Evolutionary conservation across 495 filamentous ascomycete genomes (phyloP).

Genomic region (Lentithecium fluviatile): DNA sequence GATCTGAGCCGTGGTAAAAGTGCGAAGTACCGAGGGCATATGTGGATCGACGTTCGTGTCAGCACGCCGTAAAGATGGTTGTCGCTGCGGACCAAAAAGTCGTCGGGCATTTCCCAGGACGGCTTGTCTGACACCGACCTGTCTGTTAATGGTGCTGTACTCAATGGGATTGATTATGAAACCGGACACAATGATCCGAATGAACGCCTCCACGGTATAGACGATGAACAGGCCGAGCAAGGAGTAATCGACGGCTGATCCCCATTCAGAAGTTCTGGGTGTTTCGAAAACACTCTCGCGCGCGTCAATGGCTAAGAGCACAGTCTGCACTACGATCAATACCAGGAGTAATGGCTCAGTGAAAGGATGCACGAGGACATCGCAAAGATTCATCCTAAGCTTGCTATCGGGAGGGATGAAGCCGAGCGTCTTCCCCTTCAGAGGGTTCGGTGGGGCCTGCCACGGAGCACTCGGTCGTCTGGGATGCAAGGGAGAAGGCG

Average conservation of each 20-base stretch:
- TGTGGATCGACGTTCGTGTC: conserved; percentile 40
- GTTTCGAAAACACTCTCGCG: conserved; percentile 63
- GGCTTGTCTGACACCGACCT: conserved; percentile 68
- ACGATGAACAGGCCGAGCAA: conserved; percentile 82
- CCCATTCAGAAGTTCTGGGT: conserved; percentile 59
- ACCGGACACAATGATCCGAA: conserved; percentile 86
- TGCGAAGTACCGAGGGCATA: conserved; percentile 73
- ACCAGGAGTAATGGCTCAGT: conserved; percentile 85
- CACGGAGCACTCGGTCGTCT: conserved; percentile 29
- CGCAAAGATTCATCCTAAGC: conserved; percentile 72
- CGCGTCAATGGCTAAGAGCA: conserved; percentile 81
- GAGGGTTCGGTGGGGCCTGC: conserved; percentile 67
- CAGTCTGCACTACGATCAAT: conserved; percentile 82
- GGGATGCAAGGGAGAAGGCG: conserved; percentile 22
- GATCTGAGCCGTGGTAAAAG: conserved; percentile 75
- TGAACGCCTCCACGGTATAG: conserved; percentile 82
- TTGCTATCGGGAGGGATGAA: conserved; percentile 76
- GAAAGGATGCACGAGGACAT: conserved; percentile 79
- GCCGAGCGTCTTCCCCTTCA: conserved; percentile 82
- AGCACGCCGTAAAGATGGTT: conserved; percentile 58
- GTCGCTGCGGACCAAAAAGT: conserved; percentile 75
- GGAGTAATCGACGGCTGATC: conserved; percentile 71
- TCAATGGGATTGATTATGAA: conserved; percentile 83
- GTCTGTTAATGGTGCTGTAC: conserved; percentile 76
- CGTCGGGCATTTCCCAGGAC: conserved; percentile 69